phyloP scores from a whole-genome alignment of 306 rosid species.

The Mucuna pruriens region DNA sequence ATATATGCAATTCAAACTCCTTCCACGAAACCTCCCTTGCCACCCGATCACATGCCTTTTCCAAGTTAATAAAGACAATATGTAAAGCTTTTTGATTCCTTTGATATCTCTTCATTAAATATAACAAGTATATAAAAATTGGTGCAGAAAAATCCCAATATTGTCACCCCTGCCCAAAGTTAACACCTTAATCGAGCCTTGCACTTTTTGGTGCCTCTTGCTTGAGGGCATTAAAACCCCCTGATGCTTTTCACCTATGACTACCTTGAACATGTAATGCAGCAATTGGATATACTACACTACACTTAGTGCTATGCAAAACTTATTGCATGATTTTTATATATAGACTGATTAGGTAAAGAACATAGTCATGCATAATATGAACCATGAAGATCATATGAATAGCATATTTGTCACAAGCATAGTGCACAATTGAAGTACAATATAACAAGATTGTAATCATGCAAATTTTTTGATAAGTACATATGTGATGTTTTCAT shows the following conservation, averaged over 20 bases:
- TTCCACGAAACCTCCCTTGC: too few species aligned
- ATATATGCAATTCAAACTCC: too few species aligned
- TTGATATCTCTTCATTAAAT: background rate
- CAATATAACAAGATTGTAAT: background rate
- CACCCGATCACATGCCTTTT: background rate
- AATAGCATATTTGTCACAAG: background rate
- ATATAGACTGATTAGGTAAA: background rate
- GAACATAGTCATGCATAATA: background rate
- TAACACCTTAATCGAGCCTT: background rate
- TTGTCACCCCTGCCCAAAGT: background rate
- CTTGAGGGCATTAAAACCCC: background rate
- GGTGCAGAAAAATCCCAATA: background rate
- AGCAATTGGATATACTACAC: background rate
- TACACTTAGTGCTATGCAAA: background rate
- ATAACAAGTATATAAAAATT: background rate
- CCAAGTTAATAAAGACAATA: background rate
- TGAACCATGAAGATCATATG: background rate
- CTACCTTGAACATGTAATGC: slow-evolving; percentile 2
- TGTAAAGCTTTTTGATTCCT: background rate
- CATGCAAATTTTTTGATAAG: background rate
- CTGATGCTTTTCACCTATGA: background rate
- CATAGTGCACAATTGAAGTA: background rate
- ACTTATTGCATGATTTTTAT: background rate
- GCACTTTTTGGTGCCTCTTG: background rate
- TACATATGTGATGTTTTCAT: background rate